Base-by-base conservation (phyloP, 352 stramenopile species). In the Pythium grandisporangium region DNA sequence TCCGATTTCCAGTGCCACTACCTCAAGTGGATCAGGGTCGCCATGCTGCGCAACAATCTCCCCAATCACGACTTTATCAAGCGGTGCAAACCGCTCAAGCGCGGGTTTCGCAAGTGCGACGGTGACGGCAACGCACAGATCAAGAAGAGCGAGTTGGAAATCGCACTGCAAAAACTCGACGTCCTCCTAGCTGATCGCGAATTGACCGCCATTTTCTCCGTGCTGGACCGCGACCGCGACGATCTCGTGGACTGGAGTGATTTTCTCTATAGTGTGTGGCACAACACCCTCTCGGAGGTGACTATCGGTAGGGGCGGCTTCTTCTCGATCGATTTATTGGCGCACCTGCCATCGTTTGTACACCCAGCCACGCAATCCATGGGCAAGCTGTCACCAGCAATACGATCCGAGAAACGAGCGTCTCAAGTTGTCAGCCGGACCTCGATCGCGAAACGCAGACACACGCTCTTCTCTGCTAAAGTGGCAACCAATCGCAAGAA, bases 131-230 rank as follows among this genome's bases (percentile, higher is more conserved):
- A 48, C 33, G 24, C 45, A 2, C 38, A 59, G 5, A 61, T 79
- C 22, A 61, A 60, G 24, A 42, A 43, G 10, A 52, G 40, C 0
- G 63, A 79, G 48, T 50, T 79, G 4, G 63, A 79, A 48, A 79
- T 75, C 39, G 66, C 66, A 19, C 44, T 72, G n/a, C 63, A 79
- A 25, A 79, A 79, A 45, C 53, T 79, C 11, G 55, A 58, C n/a
- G n/a, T 65, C 5, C 38, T 60, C 0, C 27, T 72, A 2, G 42
- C 30, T 4, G 66, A 75, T 26, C 48, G 49, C 16, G 51, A 74
- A 2, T 41, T 74, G 6, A 39, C 63, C 24, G 21, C 10, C 2
- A 56, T 72, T 30, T 50, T 65, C n/a, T 4, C n/a, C 3, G 42
- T 61, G 10, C 48, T 78, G 3, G 66, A 78, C 23, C 45, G 60